Evolutionary conservation across 441 rosid species (phyloP).

Genomic region (Populus hybrid): DNA sequence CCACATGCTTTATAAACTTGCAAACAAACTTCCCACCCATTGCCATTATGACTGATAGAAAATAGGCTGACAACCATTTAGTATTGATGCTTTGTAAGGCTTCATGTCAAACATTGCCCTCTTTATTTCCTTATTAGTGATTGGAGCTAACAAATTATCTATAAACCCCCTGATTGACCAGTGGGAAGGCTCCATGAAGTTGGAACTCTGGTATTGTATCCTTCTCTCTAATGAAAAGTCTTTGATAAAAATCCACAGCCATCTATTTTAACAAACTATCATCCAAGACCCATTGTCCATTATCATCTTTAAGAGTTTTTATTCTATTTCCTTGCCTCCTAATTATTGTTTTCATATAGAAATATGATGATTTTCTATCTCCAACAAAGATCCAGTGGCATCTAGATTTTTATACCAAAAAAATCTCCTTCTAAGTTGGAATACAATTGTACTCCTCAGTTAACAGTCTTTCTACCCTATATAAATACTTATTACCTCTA

Average conservation of each 20-base stretch:
- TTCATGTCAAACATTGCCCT: background rate
- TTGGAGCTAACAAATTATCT: background rate
- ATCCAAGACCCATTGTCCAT: too few relatives aligned
- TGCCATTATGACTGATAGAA: too few relatives aligned
- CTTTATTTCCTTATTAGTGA: too few relatives aligned
- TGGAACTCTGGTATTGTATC: background rate
- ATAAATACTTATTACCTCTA: background rate
- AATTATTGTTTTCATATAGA: too few relatives aligned
- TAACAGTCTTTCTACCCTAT: background rate
- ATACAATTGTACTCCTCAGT: too few relatives aligned
- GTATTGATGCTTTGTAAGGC: background rate
- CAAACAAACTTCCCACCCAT: background rate
- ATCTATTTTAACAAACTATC: background rate
- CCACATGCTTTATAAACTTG: background rate
- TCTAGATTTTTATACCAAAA: background rate
- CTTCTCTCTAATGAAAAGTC: background rate
- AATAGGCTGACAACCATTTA: background rate
- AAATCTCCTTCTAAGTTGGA: background rate
- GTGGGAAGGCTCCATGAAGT: too few relatives aligned
- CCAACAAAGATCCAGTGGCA: too few relatives aligned
- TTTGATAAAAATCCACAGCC: background rate
- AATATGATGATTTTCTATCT: background rate
- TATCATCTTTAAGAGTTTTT: too few relatives aligned
- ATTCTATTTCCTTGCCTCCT: too few relatives aligned
- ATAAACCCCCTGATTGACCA: too few relatives aligned